These are phyloP conservation scores for Violaceomyces palustris DNA, from an alignment of 1,284 basidiomycete species.

Conservation along the genomic window DNA sequence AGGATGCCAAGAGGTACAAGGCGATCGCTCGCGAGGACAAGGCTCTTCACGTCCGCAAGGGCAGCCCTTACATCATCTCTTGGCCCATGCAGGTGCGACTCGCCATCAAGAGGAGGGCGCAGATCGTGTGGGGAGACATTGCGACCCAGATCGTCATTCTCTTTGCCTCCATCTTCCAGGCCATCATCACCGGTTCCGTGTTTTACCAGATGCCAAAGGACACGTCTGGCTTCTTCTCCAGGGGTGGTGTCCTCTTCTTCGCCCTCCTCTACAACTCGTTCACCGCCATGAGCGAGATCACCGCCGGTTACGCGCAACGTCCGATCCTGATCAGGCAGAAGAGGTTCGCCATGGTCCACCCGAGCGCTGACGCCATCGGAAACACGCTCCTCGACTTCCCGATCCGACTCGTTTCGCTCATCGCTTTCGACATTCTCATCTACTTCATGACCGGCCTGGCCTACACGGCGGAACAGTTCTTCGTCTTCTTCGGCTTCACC, in stretches of 20 bases:
- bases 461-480: constrained; percentile 32
- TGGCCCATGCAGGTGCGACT: constrained; percentile 60
- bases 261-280: constrained; percentile 55
- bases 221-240: constrained; percentile 69
- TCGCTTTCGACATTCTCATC: constrained; percentile 32
- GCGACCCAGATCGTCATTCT: constrained; percentile 52
- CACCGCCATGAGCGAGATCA: constrained; percentile 53
- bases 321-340: constrained; percentile 43
- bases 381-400: constrained; percentile 43
- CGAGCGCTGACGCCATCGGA: constrained; percentile 31
- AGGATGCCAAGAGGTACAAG: constrained; percentile 21
- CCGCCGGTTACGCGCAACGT: constrained; percentile 32
- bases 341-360: constrained; percentile 39
- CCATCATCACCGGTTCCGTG: constrained; percentile 69
- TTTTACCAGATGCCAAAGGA: constrained; percentile 64
- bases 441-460: constrained; percentile 43
- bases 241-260: constrained; percentile 50
- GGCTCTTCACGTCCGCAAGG: constrained; percentile 14
- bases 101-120: constrained; percentile 64
- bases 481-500: constrained; percentile 29
- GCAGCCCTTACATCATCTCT: constrained; percentile 33
- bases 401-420: constrained; percentile 21
- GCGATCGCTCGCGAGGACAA: constrained; percentile 22
- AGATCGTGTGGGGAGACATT: constrained; percentile 64
- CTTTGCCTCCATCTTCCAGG: constrained; percentile 56